Evolutionary conservation across 192 early-diverging fungal genomes (phyloP).

Genomic region (Rhizoclosmatium globosum): DNA sequence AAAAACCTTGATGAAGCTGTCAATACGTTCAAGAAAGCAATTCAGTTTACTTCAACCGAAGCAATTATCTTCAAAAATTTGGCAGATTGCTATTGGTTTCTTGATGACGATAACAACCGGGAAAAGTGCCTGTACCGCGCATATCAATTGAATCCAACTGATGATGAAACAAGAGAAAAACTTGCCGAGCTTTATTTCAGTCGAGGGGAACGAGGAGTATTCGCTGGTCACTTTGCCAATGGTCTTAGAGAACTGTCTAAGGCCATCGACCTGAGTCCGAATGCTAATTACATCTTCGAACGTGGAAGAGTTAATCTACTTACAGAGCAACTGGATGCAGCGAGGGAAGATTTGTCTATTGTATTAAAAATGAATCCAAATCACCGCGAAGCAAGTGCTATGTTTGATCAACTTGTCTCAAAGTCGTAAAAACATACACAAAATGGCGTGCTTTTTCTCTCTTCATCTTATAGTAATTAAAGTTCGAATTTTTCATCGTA

Average conservation of each 20-base stretch:
- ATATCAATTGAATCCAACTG: constrained; percentile 35
- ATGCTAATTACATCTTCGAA: constrained; percentile 18
- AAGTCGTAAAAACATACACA: not conserved
- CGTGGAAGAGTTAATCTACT: constrained; percentile 13
- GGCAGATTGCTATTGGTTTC: constrained; percentile 44
- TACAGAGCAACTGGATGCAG: constrained; percentile 36
- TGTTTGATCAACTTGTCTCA: constrained; percentile 37
- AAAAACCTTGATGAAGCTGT: constrained; percentile 38
- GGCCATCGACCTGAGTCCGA: constrained; percentile 39
- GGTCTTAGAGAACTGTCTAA: constrained; percentile 39
- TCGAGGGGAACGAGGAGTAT: constrained; percentile 31
- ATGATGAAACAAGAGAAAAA: constrained; percentile 38
- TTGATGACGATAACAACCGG: constrained; percentile 12
- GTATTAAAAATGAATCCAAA: constrained; percentile 35
- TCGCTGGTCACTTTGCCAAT: constrained; percentile 34
- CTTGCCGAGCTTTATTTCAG: constrained; percentile 40
- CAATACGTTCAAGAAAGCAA: constrained; percentile 39
- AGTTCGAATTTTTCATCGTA: no score
- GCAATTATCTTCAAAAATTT: constrained; percentile 52
- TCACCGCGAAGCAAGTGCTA: constrained; percentile 37
- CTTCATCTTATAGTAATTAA: no score
- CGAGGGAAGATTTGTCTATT: constrained; percentile 34
- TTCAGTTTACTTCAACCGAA: constrained; percentile 42
- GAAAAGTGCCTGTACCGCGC: constrained; percentile 33
- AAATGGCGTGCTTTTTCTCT: no score